These are phyloP conservation scores for Vitis hybrid DNA, from an alignment of 177 flowering plant genomes.

Conservation along the genomic window DNA sequence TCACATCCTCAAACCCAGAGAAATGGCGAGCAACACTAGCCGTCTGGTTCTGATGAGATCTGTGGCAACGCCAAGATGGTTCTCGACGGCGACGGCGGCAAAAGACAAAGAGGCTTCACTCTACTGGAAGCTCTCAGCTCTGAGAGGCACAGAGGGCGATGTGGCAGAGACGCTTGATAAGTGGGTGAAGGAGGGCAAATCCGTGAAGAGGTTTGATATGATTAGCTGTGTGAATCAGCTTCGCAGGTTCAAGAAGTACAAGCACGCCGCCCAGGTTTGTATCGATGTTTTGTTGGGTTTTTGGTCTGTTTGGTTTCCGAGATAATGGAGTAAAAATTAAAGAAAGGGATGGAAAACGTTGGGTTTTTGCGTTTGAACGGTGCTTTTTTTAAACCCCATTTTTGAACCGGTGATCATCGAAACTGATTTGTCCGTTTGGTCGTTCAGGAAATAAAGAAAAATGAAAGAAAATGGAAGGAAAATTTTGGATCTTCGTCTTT, in stretches of 20 bases:
- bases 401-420: no score
- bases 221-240: conserved; percentile 16
- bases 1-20: not conserved
- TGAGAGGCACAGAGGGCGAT: conserved; percentile 4
- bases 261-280: conserved; percentile 22
- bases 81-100: not conserved
- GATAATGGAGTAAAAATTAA: no score
- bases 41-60: not conserved
- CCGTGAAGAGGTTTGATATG: conserved; percentile 12
- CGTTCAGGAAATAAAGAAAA: no score
- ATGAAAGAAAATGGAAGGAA: not conserved
- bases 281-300: conserved; percentile 6
- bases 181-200: conserved; percentile 18
- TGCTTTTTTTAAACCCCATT: no score
- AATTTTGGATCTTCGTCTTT: no score
- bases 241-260: conserved; percentile 18
- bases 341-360: no score
- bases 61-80: not conserved
- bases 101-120: not conserved
- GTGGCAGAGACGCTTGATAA: conserved; percentile 11
- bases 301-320: conserved; percentile 2
- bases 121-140: conserved; percentile 4
- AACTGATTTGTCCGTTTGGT: no score
- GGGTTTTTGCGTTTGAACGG: no score
- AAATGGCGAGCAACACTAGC: not conserved